Evolutionary conservation across 225 moss, liverwort and hornwort genomes (phyloP).

Genomic region (Polytrichum formosum): DNA sequence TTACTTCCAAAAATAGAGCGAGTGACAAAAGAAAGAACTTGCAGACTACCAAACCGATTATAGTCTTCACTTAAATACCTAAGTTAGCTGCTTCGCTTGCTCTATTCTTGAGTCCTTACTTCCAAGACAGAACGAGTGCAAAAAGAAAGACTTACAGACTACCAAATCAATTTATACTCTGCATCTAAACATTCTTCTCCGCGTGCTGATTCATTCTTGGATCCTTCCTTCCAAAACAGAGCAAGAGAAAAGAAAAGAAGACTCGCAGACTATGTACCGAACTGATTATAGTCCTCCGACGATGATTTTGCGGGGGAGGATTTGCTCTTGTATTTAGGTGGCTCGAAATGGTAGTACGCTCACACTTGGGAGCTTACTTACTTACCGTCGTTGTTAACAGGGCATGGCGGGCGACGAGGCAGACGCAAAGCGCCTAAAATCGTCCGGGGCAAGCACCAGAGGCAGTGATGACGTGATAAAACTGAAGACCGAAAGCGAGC

Average conservation of each 20-base stretch:
- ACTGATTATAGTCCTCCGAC: not conserved
- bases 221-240: not conserved
- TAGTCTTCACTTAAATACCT: too few relatives aligned
- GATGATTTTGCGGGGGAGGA: not conserved
- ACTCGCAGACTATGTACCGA: too few relatives aligned
- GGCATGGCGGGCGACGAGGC: not conserved
- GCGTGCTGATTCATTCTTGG: not conserved
- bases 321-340: not conserved
- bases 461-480: conserved; percentile 11
- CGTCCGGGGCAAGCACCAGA: conserved; percentile 6
- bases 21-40: too few relatives aligned
- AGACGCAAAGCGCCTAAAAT: conserved; percentile 30
- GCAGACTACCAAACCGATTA: too few relatives aligned
- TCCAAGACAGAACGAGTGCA: too few relatives aligned
- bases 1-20: too few relatives aligned
- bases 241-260: not conserved
- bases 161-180: not conserved
- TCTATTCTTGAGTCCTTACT: too few relatives aligned
- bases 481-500: conserved; percentile 38
- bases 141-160: too few relatives aligned
- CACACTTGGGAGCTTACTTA: not conserved
- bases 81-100: too few relatives aligned
- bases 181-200: not conserved
- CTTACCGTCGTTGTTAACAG: conserved; percentile 2
- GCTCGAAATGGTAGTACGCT: too few relatives aligned